phyloP scores from a whole-genome alignment of 495 filamentous ascomycete genomes.

The Talaromyces ruber region DNA sequence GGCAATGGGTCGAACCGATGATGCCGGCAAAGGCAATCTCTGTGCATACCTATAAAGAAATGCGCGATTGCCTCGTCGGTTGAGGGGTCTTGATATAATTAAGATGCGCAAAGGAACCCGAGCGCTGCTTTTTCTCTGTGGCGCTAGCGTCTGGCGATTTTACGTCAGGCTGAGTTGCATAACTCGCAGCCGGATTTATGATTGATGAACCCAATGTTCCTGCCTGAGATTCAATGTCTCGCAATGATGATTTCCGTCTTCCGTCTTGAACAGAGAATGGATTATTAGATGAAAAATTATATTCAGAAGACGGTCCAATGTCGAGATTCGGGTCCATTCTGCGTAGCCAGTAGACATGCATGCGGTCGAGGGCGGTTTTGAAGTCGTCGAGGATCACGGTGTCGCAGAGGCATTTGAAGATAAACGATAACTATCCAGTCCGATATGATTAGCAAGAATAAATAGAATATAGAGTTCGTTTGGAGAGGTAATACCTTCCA shows the following conservation, averaged over 20 bases:
- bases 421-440: conserved; percentile 21
- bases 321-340: background rate
- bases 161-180: background rate
- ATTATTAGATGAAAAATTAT: background rate
- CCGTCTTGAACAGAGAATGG: background rate
- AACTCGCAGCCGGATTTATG: background rate
- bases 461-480: background rate
- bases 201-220: background rate
- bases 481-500: conserved; percentile 23
- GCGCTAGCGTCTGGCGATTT: background rate
- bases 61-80: background rate
- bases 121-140: background rate
- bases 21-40: background rate
- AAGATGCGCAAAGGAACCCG: background rate
- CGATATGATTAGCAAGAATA: background rate
- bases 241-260: background rate
- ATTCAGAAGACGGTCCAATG: background rate
- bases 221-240: background rate
- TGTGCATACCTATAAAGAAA: background rate
- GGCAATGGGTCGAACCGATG: background rate
- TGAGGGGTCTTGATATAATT: background rate
- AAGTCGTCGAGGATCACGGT: conserved; percentile 40
- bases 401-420: conserved; percentile 43
- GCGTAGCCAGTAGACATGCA: conserved; percentile 18
- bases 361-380: conserved; percentile 35